phyloP scores from a whole-genome alignment of 257 asterid species.

The Phtheirospermum japonicum region DNA sequence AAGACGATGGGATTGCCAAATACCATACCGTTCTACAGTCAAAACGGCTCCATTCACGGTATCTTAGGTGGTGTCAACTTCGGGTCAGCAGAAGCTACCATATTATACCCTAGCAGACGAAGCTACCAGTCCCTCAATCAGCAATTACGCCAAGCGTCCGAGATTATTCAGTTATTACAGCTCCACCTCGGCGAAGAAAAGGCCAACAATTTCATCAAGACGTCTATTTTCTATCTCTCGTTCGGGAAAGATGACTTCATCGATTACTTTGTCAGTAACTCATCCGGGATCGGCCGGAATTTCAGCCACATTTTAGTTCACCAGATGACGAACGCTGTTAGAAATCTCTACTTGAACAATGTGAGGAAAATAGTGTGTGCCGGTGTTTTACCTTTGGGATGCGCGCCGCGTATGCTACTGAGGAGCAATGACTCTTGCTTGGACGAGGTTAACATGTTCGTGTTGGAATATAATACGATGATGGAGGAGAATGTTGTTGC shows the following conservation, averaged over 20 bases:
- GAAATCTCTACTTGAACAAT: slow-evolving; percentile 41
- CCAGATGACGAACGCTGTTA: slow-evolving; percentile 49
- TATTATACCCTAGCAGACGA: slow-evolving; percentile 41
- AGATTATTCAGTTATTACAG: slow-evolving; percentile 53
- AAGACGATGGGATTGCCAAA: slow-evolving; percentile 51
- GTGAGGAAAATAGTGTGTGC: slow-evolving; percentile 58
- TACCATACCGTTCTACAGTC: slow-evolving; percentile 56
- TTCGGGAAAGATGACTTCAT: slow-evolving; percentile 63
- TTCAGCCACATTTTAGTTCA: slow-evolving; percentile 42
- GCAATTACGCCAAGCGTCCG: slow-evolving; percentile 58
- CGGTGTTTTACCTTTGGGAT: slow-evolving; percentile 66
- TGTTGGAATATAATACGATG: slow-evolving; percentile 44
- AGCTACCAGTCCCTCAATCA: slow-evolving; percentile 62
- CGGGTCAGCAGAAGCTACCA: slow-evolving; percentile 59
- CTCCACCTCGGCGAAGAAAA: slow-evolving; percentile 53
- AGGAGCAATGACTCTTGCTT: slow-evolving; percentile 36
- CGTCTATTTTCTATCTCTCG: slow-evolving; percentile 61
- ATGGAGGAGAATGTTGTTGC: slow-evolving; percentile 45
- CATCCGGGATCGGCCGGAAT: slow-evolving; percentile 22
- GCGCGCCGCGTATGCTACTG: slow-evolving; percentile 41
- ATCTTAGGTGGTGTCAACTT: slow-evolving; percentile 49
- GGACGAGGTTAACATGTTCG: slow-evolving; percentile 46
- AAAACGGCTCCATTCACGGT: slow-evolving; percentile 47
- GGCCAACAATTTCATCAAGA: slow-evolving; percentile 38
- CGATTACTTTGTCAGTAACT: slow-evolving; percentile 35